Evolutionary conservation across 164 flowering plant genomes (phyloP).

Genomic region (Nymphaea thermarum): DNA sequence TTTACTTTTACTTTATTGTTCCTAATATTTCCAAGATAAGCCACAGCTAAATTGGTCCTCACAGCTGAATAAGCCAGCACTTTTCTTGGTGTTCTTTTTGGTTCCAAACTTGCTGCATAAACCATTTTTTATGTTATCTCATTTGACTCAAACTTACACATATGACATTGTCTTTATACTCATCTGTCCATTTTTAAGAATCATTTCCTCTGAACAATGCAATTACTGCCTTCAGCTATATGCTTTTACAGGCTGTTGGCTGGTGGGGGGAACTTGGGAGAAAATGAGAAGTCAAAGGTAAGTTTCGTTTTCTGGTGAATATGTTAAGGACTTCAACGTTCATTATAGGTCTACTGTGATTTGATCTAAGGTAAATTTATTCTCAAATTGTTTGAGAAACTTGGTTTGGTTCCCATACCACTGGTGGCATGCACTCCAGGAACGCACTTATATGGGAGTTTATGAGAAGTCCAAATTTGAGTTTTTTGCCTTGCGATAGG

Average conservation of each 20-base stretch:
- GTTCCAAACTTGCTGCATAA: no score
- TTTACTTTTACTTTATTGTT: no score
- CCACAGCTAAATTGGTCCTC: no score
- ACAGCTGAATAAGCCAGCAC: no score
- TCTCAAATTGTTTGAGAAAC: not conserved
- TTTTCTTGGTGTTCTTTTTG: no score
- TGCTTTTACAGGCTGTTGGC: conserved; percentile 41
- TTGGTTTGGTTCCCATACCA: not conserved
- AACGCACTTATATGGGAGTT: not conserved
- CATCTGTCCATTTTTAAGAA: not conserved
- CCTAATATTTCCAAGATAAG: no score
- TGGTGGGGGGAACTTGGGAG: conserved; percentile 80
- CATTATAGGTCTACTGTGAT: no score
- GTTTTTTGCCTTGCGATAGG: not conserved
- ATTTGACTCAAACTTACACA: not conserved
- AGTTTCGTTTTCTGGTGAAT: conserved; percentile 11
- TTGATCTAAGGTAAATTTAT: not conserved
- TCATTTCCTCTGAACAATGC: not conserved
- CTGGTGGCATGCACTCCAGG: no score
- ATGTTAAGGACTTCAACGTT: no score
- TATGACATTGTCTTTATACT: not conserved
- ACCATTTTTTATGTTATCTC: not conserved
- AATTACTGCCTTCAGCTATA: not conserved
- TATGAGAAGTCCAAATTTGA: not conserved
- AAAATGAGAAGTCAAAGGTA: conserved; percentile 61